Base-by-base conservation (phyloP, 345 rosid species). In the Noccaea caerulescens region DNA sequence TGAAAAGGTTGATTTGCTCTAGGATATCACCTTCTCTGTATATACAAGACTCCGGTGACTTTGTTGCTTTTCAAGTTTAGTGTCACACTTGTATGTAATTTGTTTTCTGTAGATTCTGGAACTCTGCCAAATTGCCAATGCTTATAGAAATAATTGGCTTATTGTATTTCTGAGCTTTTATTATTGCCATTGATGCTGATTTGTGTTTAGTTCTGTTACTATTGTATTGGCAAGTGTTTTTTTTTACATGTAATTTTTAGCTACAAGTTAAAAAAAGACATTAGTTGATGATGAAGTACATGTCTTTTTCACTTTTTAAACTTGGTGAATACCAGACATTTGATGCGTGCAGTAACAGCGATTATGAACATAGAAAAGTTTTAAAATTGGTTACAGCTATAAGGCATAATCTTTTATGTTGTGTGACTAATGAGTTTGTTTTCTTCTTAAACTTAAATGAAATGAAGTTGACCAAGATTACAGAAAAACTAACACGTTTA, bases 1-100 rank as follows among this genome's bases (percentile, higher is more conserved):
- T 76, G 58, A 61, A 55, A 61, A 30, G 57, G 64, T 63, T 63
- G 57, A 72, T 42, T 71, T 43, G 47, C 33, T 63, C 3, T 54
- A 6, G 10, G 37, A 30, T 61, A 61, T 70, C 18, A 41, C 36
- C 56, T 45, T 55, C 34, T 37, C 34, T 55, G 71, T 72, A 45
- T 58, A 64, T 55, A 63, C 7, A 72, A 54, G 50, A 45, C 14
- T 53, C 34, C 3, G 63, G 46, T 52, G 61, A 70, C 55, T 56
- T 44, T 44, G 49, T 44, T 33, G 44, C 23, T 44, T 56, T 10
- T 10, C 33, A 42, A 30, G 33, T 67, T 67, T 43, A 55, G 61
- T 66, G 30, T 54, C 72, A 67, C 14, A 33, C 60, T 66, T 68
- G 45, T 68, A 44, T 18, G 5, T 34, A n/a, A n/a, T 45, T 34